phyloP scores from a whole-genome alignment of 225 moss, liverwort and hornwort genomes.

The Pleurozium schreberi region DNA sequence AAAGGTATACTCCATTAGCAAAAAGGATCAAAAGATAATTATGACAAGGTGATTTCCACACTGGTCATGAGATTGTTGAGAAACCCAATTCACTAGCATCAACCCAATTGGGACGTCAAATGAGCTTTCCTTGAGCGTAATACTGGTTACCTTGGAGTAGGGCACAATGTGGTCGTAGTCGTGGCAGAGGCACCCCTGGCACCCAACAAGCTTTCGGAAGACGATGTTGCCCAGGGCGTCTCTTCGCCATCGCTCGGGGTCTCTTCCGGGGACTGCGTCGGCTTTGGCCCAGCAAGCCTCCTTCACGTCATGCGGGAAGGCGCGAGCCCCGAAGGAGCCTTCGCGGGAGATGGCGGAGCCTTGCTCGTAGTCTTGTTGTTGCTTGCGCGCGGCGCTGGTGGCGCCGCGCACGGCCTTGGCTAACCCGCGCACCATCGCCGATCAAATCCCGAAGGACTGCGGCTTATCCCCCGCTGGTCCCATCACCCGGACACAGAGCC shows the following conservation, averaged over 20 bases:
- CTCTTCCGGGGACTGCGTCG: constrained; percentile 62
- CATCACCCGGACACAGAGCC: neutral
- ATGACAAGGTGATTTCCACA: neutral
- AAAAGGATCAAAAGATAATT: neutral
- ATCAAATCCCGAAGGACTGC: neutral
- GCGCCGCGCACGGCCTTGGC: constrained; percentile 57
- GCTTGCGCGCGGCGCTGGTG: constrained; percentile 25
- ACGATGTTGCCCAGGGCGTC: constrained; percentile 79
- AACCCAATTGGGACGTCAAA: neutral
- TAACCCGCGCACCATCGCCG: constrained; percentile 72
- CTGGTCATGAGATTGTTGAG: neutral
- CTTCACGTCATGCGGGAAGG: constrained; percentile 74
- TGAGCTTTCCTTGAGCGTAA: too few species aligned
- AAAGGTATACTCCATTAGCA: neutral
- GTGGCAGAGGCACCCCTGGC: constrained; percentile 89
- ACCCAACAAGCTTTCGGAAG: constrained; percentile 71
- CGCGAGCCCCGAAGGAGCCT: constrained; percentile 39
- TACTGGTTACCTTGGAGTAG: constrained; percentile 49
- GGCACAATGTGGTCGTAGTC: constrained; percentile 82
- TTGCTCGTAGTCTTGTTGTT: constrained; percentile 24
- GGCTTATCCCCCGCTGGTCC: neutral
- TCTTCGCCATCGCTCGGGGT: constrained; percentile 79
- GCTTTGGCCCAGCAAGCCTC: constrained; percentile 94
- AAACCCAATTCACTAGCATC: neutral
- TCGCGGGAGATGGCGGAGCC: neutral